phyloP scores from a whole-genome alignment of 2,329 filamentous ascomycete species.

The Trichocomaceae sp. region DNA sequence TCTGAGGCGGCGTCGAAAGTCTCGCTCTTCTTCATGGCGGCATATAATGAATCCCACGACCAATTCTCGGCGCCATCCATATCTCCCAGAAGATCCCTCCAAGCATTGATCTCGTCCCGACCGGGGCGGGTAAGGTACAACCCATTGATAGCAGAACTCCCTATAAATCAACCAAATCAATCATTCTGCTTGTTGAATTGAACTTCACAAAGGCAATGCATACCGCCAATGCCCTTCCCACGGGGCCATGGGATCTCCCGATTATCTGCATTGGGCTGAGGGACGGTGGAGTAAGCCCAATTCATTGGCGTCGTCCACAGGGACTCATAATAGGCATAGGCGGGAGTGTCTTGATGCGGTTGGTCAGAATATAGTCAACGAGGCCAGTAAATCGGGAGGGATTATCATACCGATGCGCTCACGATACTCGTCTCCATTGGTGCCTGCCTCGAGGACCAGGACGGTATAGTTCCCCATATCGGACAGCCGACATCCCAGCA shows the following conservation, averaged over 20 bases:
- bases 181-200: neutral
- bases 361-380: constrained; percentile 5
- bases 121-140: constrained; percentile 31
- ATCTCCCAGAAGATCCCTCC: constrained; percentile 26
- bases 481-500: constrained; percentile 37
- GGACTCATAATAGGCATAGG: constrained; percentile 29
- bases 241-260: constrained; percentile 30
- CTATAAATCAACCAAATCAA: constrained; percentile 12
- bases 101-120: constrained; percentile 28
- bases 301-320: constrained; percentile 31
- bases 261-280: constrained; percentile 24
- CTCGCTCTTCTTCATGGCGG: constrained; percentile 29
- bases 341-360: constrained; percentile 24
- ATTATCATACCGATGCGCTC: constrained; percentile 26
- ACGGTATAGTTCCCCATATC: constrained; percentile 35
- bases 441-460: constrained; percentile 28
- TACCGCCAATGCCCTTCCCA: constrained; percentile 30
- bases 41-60: constrained; percentile 29
- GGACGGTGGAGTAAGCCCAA: constrained; percentile 27
- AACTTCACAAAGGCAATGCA: neutral
- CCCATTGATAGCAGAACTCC: constrained; percentile 32
- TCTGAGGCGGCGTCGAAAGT: constrained; percentile 20
- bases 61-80: constrained; percentile 32
- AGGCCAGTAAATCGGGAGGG: neutral
- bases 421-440: constrained; percentile 28